A percentile compares a stretch with the other conserved stretches of the same genome.
Evolutionary conservation across 495 filamentous ascomycete species (phyloP).

Genomic region (Aspergillus mulundensis): DNA sequence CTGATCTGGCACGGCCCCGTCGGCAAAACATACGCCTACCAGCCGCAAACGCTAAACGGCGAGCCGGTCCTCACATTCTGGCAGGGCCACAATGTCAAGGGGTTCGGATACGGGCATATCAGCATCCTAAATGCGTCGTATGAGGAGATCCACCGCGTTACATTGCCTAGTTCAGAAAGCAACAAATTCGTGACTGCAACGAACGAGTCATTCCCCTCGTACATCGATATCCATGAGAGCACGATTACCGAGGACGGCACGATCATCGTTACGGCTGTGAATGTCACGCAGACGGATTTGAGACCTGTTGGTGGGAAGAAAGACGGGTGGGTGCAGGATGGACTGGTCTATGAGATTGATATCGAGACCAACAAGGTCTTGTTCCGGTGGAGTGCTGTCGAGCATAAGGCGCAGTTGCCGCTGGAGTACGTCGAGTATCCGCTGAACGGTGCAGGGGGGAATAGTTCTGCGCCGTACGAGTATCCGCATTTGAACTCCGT

Average conservation of each 20-base stretch:
- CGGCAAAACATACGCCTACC: constrained; percentile 18
- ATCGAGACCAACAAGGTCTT: constrained; percentile 36
- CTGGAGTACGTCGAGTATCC: constrained; percentile 14
- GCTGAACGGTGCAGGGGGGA: constrained; percentile 14
- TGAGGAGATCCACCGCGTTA: constrained; percentile 32
- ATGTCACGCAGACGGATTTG: constrained; percentile 43
- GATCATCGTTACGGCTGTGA: constrained; percentile 49
- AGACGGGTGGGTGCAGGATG: constrained; percentile 49
- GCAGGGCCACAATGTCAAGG: constrained; percentile 17
- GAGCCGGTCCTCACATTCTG: constrained; percentile 27
- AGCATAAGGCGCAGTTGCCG: constrained; percentile 25
- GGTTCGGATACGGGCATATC: constrained; percentile 32
- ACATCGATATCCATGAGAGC: constrained; percentile 41
- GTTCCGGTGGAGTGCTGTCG: constrained; percentile 34
- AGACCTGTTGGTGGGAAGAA: constrained; percentile 36
- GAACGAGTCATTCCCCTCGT: constrained; percentile 18
- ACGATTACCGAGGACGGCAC: constrained; percentile 42
- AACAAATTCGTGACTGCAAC: constrained; percentile 22
- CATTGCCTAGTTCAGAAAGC: constrained; percentile 14
- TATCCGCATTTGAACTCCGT: constrained; percentile 40
- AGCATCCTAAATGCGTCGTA: constrained; percentile 43
- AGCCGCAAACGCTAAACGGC: constrained; percentile 22
- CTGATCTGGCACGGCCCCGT: constrained; percentile 24
- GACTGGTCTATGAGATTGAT: constrained; percentile 46
- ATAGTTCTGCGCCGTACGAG: constrained; percentile 28